These are phyloP conservation scores for Cladophialophora yegresii DNA, from an alignment of 2,329 filamentous ascomycete species.

Conservation along the genomic window DNA sequence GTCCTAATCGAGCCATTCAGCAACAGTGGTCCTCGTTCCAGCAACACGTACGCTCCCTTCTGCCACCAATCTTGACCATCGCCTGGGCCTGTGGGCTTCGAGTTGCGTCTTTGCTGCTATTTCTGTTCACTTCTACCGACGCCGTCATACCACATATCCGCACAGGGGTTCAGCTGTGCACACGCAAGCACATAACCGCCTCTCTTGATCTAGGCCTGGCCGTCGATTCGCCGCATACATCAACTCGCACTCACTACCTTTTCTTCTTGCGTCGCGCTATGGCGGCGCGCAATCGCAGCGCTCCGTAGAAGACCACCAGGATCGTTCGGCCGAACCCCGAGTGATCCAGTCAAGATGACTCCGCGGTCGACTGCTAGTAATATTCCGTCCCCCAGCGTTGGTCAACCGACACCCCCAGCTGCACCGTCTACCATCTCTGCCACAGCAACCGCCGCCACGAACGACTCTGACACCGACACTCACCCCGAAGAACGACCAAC, in stretches of 20 bases:
- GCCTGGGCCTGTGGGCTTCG: background rate
- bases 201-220: background rate
- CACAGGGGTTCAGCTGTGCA: background rate
- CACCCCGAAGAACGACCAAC: conserved; percentile 34
- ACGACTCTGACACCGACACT: conserved; percentile 32
- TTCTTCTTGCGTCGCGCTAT: conserved; percentile 5
- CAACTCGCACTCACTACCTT: background rate
- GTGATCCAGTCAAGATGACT: conserved; percentile 21
- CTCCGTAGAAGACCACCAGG: conserved; percentile 3
- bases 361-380: conserved; percentile 23
- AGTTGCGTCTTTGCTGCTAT: background rate
- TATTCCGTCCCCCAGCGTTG: conserved; percentile 30
- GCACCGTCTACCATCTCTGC: conserved; percentile 24
- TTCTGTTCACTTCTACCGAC: background rate
- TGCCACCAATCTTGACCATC: background rate
- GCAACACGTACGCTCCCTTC: background rate
- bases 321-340: background rate
- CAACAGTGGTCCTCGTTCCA: background rate
- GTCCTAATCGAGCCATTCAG: background rate
- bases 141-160: conserved; percentile 11
- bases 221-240: background rate
- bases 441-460: conserved; percentile 23
- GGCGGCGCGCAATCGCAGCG: background rate
- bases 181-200: background rate
- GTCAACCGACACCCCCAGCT: conserved; percentile 32